phyloP scores from a whole-genome alignment of 1,284 basidiomycete species.

The Puccinia coronata region DNA sequence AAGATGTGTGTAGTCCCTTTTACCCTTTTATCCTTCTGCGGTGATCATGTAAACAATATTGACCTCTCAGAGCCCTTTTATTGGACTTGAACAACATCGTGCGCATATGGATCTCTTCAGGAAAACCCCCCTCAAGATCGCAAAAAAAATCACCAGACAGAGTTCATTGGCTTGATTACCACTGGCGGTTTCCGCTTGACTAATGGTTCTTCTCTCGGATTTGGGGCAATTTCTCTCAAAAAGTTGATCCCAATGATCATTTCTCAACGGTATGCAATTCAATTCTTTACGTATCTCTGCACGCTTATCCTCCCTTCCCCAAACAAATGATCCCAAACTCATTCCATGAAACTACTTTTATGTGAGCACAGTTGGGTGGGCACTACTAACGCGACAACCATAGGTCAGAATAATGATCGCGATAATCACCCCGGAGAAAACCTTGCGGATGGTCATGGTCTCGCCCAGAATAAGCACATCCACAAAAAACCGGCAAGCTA shows the following conservation, averaged over 20 bases:
- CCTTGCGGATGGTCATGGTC: not conserved
- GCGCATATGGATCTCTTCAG: not conserved
- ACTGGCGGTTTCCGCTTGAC: slow-evolving; percentile 20
- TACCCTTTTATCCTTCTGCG: not conserved
- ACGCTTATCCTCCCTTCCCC: not conserved
- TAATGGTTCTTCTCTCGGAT: slow-evolving; percentile 29
- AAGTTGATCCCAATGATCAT: slow-evolving; percentile 29
- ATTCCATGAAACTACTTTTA: too few species aligned
- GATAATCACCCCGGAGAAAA: not conserved
- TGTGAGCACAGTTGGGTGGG: not conserved
- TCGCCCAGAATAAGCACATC: not conserved
- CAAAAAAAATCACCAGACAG: not conserved
- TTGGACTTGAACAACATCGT: not conserved
- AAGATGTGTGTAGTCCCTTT: not conserved
- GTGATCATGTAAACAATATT: not conserved
- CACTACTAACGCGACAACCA: not conserved
- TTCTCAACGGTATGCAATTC: not conserved
- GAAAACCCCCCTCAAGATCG: not conserved
- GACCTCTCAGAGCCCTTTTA: not conserved
- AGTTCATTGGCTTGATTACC: slow-evolving; percentile 37
- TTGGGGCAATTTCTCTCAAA: slow-evolving; percentile 23
- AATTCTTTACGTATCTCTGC: not conserved
- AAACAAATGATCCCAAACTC: not conserved
- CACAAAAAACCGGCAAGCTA: not conserved
- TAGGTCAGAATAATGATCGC: not conserved